Percentiles rank a stretch among this genome's conserved stretches.
These are phyloP conservation scores for Candida pseudoviswanathii DNA, from an alignment of 1,139 yeast species.

Conservation along the genomic window DNA sequence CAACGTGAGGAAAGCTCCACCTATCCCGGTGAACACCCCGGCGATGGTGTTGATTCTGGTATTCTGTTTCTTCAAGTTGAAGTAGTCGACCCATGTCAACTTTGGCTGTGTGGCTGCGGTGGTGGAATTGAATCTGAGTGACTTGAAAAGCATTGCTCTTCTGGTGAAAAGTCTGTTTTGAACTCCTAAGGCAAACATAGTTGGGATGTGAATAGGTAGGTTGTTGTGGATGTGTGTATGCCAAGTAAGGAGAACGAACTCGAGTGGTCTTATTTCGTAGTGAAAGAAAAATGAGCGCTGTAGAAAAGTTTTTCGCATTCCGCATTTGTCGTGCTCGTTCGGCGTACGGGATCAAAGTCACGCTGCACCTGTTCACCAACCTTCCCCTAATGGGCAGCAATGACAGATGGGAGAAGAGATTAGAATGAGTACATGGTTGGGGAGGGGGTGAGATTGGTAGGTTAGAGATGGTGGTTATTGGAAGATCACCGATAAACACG, in stretches of 20 bases:
- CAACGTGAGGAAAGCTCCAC: slow-evolving; percentile 75
- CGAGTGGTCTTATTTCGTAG: slow-evolving; percentile 2
- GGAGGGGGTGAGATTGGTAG: too few species aligned
- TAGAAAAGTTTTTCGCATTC: background rate
- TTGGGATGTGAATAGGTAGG: background rate
- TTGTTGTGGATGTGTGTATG: background rate
- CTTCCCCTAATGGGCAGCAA: background rate
- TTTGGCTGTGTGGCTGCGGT: slow-evolving; percentile 7
- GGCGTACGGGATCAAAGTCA: background rate
- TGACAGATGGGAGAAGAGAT: too few species aligned
- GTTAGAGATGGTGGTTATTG: too few species aligned
- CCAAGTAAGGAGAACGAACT: background rate
- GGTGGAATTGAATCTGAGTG: slow-evolving; percentile 25
- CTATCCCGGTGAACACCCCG: slow-evolving; percentile 66
- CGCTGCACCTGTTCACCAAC: background rate
- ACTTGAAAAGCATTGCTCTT: slow-evolving; percentile 5
- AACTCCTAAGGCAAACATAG: slow-evolving; percentile 16
- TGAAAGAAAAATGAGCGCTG: background rate
- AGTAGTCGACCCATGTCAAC: slow-evolving; percentile 77
- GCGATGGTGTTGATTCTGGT: slow-evolving; percentile 68
- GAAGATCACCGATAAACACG: too few species aligned
- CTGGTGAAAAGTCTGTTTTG: slow-evolving; percentile 12
- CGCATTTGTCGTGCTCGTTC: background rate
- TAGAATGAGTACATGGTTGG: too few species aligned
- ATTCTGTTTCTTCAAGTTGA: slow-evolving; percentile 72